These are phyloP conservation scores for Carnegiea gigantea DNA, from an alignment of 179 eudicot genomes.

Conservation along the genomic window DNA sequence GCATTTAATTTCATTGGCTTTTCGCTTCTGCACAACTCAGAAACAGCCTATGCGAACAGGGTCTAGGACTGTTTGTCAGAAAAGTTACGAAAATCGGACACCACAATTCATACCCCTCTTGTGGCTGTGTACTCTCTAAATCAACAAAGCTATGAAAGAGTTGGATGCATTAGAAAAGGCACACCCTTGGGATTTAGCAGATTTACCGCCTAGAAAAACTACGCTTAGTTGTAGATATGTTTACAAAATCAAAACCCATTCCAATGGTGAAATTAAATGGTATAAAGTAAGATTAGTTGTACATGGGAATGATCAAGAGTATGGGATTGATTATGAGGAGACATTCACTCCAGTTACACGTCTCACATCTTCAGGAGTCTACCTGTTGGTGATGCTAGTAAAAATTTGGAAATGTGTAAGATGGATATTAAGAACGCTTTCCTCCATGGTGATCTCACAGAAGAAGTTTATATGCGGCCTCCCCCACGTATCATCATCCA, in stretches of 20 bases:
- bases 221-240: neutral
- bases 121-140: too few species aligned
- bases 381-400: neutral
- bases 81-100: too few species aligned
- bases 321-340: neutral
- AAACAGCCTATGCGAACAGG: too few species aligned
- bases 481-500: neutral
- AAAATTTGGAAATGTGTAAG: neutral
- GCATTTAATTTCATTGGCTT: too few species aligned
- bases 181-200: neutral
- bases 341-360: neutral
- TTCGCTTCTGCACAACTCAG: too few species aligned
- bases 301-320: neutral
- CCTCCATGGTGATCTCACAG: too few species aligned
- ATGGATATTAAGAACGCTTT: neutral
- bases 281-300: neutral
- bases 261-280: neutral
- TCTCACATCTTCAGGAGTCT: neutral
- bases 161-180: neutral
- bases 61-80: too few species aligned
- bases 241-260: neutral
- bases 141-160: neutral
- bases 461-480: neutral
- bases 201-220: neutral
- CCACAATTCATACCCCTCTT: too few species aligned